Base-by-base conservation (phyloP, 2,329 filamentous ascomycete genomes). In the Fusarium chuoi region DNA sequence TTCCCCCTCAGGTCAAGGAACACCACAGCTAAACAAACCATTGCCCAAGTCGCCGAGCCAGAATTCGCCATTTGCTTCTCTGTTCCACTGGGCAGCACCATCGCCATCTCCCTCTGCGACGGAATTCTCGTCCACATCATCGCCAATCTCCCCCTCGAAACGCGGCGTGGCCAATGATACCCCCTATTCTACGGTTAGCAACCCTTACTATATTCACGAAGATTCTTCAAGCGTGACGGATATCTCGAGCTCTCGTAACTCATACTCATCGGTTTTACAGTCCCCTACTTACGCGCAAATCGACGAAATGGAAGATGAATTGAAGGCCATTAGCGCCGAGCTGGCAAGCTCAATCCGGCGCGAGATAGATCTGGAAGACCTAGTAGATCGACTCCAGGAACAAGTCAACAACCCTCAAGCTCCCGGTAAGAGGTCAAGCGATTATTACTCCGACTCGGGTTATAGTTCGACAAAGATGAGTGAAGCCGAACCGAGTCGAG, bases 371-470 rank as follows among this genome's bases (percentile, higher is more conserved):
- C 84, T 99, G 38, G 96, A 99, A 82, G 96, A 99, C 82, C 87
- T 98, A 52, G 92, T 98, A 2, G 96, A 99, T 75, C 89, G 93
- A 65, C 85, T 97, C 76, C 95, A 98, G 81, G 85, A 90, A n/a
- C 95, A 98, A 79, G 87, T 88, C 72, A 88, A 87, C 82, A 87
- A 90, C 82, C 79, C 87, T 78, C 83, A 87, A 82, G 80, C 85
- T 75, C 78, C 88, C 35, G 91, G 89, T 72, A 92, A 93, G 81
- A 90, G 96, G 69, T 97, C 94, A 15, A 98, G 96, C 83, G 96
- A 99, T 83, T 98, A 99, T 84, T 99, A 96, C 81, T 99, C 96
- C 6, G 96, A 99, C 82, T 98, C 95, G 11, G 96, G 96, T 38
- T 92, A 94, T 65, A 96, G 94, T 81, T 96, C 94, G 3, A 89